phyloP scores from a whole-genome alignment of 805 yeast genomes.

The Zygosaccharomyces siamensis region DNA sequence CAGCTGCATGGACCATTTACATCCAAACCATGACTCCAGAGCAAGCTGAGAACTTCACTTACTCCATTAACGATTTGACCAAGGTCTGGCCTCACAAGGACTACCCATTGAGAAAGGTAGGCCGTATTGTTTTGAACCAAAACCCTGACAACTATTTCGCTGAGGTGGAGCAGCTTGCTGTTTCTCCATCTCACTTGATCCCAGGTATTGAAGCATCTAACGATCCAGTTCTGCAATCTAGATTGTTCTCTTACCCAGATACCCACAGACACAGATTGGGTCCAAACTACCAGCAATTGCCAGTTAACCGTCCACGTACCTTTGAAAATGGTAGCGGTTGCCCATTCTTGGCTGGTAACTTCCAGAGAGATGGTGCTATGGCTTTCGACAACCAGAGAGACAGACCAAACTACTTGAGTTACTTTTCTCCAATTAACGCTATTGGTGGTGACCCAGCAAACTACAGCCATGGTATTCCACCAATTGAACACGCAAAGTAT shows the following conservation, averaged over 20 bases:
- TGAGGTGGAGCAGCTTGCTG: constrained; percentile 53
- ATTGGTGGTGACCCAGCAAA: constrained; percentile 15
- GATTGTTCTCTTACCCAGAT: constrained; percentile 71
- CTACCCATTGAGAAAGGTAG: constrained; percentile 79
- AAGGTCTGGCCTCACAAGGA: constrained; percentile 85
- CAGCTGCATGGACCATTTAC: constrained; percentile 49
- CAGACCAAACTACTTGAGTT: constrained; percentile 49
- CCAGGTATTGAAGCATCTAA: constrained; percentile 74
- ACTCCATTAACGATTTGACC: constrained; percentile 82
- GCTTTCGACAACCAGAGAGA: constrained; percentile 44
- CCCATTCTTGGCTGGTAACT: constrained; percentile 39
- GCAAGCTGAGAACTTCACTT: constrained; percentile 68
- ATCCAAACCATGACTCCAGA: constrained; percentile 67
- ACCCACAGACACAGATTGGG: constrained; percentile 77
- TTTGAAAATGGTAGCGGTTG: constrained; percentile 44
- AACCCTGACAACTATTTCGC: constrained; percentile 52
- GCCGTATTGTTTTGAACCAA: constrained; percentile 49
- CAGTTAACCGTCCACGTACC: constrained; percentile 48
- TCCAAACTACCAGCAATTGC: constrained; percentile 59
- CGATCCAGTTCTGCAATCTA: constrained; percentile 72
- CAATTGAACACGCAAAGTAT: constrained; percentile 3
- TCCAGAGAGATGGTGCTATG: constrained; percentile 61
- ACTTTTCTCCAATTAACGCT: neutral
- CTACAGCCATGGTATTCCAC: constrained; percentile 22
- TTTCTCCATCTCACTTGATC: constrained; percentile 66